Conservation (phyloP, 345 rosid genomes). For the Murraya paniculata region DNA sequence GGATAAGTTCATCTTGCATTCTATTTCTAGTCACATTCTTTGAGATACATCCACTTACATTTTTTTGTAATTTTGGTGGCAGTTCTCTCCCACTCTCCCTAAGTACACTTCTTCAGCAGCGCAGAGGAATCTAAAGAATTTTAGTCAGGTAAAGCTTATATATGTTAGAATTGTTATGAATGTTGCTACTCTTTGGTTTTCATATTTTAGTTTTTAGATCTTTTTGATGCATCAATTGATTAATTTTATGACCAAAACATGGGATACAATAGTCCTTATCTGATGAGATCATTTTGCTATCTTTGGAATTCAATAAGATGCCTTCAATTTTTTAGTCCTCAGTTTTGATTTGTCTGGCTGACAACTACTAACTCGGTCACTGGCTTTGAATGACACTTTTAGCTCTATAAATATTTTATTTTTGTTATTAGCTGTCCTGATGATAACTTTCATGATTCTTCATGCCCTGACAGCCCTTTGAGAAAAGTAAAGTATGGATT, state of each 20-base stretch:
- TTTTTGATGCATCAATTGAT: background rate
- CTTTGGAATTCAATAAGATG: background rate
- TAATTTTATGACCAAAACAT: background rate
- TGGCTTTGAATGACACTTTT: background rate
- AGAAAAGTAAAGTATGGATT: background rate
- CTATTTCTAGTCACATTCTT: conserved; percentile 9
- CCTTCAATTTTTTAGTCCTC: background rate
- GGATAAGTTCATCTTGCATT: conserved; percentile 1
- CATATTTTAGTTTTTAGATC: background rate
- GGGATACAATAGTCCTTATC: background rate
- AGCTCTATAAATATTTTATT: background rate
- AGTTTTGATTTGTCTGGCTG: background rate
- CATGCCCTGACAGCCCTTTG: background rate
- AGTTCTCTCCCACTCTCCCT: conserved; percentile 75
- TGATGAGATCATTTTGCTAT: background rate
- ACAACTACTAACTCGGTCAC: background rate
- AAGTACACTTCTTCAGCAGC: conserved; percentile 80
- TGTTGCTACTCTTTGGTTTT: background rate
- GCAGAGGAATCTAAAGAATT: conserved; percentile 77
- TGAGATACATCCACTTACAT: conserved; percentile 8
- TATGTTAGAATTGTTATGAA: background rate
- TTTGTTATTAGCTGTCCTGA: background rate
- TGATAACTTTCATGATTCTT: background rate
- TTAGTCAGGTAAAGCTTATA: conserved; percentile 47
- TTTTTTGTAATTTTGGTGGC: conserved; percentile 25